These are phyloP conservation scores for Sporothrix pseudoabietina DNA, from an alignment of 2,329 filamentous ascomycete species.

Conservation along the genomic window DNA sequence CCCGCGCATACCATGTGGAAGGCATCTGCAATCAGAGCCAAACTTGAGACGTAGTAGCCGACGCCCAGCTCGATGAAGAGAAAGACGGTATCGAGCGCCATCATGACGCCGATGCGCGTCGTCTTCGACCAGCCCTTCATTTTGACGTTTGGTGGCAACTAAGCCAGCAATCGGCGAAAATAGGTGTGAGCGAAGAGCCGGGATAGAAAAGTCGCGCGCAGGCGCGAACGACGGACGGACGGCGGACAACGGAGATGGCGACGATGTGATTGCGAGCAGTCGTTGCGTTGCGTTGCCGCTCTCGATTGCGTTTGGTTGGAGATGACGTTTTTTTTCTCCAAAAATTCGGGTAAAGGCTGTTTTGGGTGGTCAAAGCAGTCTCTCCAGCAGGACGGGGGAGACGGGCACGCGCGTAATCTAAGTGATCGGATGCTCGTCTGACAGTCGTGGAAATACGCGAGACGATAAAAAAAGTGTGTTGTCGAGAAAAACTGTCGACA, in stretches of 20 bases:
- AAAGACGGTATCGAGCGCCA: constrained; percentile 85
- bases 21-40: constrained; percentile 92
- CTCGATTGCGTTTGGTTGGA: background rate
- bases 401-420: background rate
- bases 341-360: background rate
- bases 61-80: constrained; percentile 86
- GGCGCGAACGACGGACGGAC: background rate
- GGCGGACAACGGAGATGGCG: background rate
- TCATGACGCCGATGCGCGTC: constrained; percentile 87
- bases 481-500: constrained; percentile 1
- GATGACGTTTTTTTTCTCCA: constrained; percentile 13
- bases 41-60: constrained; percentile 84
- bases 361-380: background rate
- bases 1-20: constrained; percentile 85
- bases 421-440: background rate
- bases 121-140: constrained; percentile 80
- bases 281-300: background rate
- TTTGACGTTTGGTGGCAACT: background rate
- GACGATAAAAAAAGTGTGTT: background rate
- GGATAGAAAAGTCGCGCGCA: background rate
- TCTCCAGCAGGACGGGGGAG: background rate
- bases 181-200: background rate
- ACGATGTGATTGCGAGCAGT: constrained; percentile 14
- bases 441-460: background rate
- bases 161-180: background rate